Base-by-base conservation (phyloP, 495 filamentous ascomycete genomes). In the Penicillium paradoxum region DNA sequence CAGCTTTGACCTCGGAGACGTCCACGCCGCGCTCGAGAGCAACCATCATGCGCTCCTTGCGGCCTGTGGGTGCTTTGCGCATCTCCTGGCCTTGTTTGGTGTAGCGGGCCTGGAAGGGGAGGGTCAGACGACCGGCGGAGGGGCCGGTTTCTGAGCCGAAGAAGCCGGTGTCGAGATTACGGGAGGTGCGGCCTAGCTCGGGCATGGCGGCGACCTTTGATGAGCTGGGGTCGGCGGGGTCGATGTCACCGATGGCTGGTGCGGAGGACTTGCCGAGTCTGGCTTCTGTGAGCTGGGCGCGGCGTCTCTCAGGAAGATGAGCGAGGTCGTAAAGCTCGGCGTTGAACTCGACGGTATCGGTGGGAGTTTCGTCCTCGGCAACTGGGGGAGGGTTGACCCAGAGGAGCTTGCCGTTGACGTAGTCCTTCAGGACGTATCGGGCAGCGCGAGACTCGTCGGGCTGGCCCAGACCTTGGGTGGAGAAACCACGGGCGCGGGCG, bases 391-490 rank as follows among this genome's bases (percentile, higher is more conserved):
- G 92, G 59, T 92, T 83, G 59, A 88, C 90, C 77, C 87, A 97
- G 7, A 96, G 80, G 2, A 99, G 81, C 70, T 96, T 97, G 49
- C 95, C 95, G 62, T 84, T 95, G 51, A 99, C 93, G 60, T 96
- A 97, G 73, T 99, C 95, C 68, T 99, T 99, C 15, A 99, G 80
- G 13, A 99, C 75, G 53, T 88, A 88, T 46, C 95, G 80, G 1
- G 92, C 93, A 6, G 93, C 95, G 53, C 95, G 79, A 2, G 90
- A 92, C 73, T 96, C 89, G 64, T 99, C 93, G 11, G 95, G 92
- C 53, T 91, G 85, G 11, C 95, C 93, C 22, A 86, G 82, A 51
- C 93, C 91, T 25, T 83, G 83, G 13, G 90, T 96, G 36, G 85
- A 83, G 72, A 95, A 97, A 24, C 95, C 95, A 58, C 95, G 76